Evolutionary conservation across 192 early-diverging fungal species (phyloP).

Genomic region (Coemansia pectinata): DNA sequence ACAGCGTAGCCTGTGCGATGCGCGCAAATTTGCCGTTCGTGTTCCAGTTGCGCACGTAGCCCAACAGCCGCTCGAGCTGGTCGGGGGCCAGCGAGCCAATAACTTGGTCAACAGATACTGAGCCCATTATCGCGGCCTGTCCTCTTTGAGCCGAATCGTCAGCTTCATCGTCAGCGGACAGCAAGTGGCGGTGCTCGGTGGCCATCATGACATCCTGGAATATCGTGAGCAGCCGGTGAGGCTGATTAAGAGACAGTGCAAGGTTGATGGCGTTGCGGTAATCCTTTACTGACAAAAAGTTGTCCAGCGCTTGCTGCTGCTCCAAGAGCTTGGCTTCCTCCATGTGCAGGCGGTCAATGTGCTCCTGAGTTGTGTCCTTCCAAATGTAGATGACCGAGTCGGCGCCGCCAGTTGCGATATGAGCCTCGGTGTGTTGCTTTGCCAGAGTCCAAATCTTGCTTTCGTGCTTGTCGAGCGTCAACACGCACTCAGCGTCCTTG

Average conservation of each 20-base stretch:
- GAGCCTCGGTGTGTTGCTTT: slow-evolving; percentile 64
- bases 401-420: slow-evolving; percentile 85
- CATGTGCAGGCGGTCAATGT: slow-evolving; percentile 71
- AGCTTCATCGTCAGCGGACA: not conserved
- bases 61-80: slow-evolving; percentile 77
- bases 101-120: slow-evolving; percentile 66
- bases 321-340: slow-evolving; percentile 66
- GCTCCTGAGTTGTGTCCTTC: slow-evolving; percentile 88
- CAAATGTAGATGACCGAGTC: slow-evolving; percentile 91
- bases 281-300: slow-evolving; percentile 83
- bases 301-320: slow-evolving; percentile 90
- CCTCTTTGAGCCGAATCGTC: not conserved
- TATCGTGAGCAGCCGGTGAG: slow-evolving; percentile 76
- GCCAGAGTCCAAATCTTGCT: slow-evolving; percentile 95
- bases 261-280: slow-evolving; percentile 90
- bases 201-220: slow-evolving; percentile 63
- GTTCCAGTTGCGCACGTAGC: slow-evolving; percentile 93
- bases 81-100: slow-evolving; percentile 62
- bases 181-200: slow-evolving; percentile 36
- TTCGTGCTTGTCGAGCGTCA: slow-evolving; percentile 91
- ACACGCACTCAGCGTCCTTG: slow-evolving; percentile 84
- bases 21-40: slow-evolving; percentile 80
- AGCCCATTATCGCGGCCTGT: slow-evolving; percentile 31
- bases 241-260: slow-evolving; percentile 87
- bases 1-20: slow-evolving; percentile 78